Base-by-base conservation (phyloP, 306 rosid genomes). In the Betula pendula region DNA sequence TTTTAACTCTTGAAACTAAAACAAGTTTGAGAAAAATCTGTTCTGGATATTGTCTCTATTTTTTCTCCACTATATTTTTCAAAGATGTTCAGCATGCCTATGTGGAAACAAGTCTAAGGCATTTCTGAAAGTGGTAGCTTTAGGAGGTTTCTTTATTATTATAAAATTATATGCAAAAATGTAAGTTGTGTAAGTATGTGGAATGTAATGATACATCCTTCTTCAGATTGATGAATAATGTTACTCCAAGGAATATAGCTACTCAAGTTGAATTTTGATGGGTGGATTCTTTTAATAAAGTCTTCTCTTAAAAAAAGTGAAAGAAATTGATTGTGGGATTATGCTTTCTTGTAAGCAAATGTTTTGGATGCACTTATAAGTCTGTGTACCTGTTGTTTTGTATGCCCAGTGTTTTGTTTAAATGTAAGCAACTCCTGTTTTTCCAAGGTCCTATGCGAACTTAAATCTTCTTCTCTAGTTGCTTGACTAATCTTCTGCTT, bases 121-220 rank as follows among this genome's bases (percentile, higher is more conserved):
- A 31, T 31, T 31, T 63, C 44, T 29, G 43, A 63, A 15, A 63
- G 24, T 20, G 45, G 24, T 35, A 63, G 15, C 43, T 31, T 33
- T 8, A 63, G 69, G n/a, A 63, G 69, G 70, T 38, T 38, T 19
- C 27, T 66, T 66, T 66, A 38, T 66, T 66, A 16, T 66, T 66
- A 19, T 66, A 19, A 17, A 60, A 72, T 75, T 25, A 55, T 16
- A 75, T 75, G 75, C 67, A 71, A 44, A 66, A 70, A 52, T 70
- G 29, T 71, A 72, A 56, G 44, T 31, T 20, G 73, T 73, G 38
- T 27, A 70, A 66, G 14, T 58, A 71, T 68, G 40, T 50, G 62
- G 70, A 53, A 24, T 45, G 62, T 51, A 40, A 80, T 60, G 10
- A 73, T 71, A 31, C 50, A 35, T 53, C 73, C 50, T 52, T 71